Base-by-base conservation (phyloP, 208 protist species). In the Leishmania guyanensis region DNA sequence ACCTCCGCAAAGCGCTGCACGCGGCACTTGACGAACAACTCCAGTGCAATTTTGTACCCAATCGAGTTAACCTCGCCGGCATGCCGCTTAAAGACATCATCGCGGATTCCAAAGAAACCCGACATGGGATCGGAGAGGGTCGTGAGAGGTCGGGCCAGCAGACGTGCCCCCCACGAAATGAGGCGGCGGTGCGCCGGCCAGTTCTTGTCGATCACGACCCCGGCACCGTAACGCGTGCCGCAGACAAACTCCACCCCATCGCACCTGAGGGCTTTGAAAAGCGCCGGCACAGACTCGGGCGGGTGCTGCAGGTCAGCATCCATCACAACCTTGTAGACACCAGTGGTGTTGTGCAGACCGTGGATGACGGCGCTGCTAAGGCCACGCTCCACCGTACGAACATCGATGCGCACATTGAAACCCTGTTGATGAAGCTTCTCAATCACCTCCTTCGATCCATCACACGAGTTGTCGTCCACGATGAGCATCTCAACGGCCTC, bases 21-120 rank as follows among this genome's bases (percentile, higher is more conserved):
- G 53, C 85, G 68, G 75, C 91, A 95, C 91, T 98, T 98, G 51
- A 98, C 95, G 66, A 97, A 97, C 48, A 98, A 79, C 80, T 98
- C 95, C 43, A 98, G 86, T 2, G 94, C 97, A 80, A 98, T 98
- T 80, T 98, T 98, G 90, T 97, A 98, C 9, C 97, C 97, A 73
- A 98, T 96, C 26, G 97, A 90, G 81, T 91, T 97, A 66, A 98
- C 74, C 43, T 78, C 79, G 20, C 54, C 26, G 12, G 82, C 65
- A 33, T 91, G 93, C 20, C 79, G 76, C 78, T 83, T 71, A 83
- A 97, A 95, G 22, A 90, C 88, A 14, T 85, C 81, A 46, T 89
- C 87, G 17, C 92, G 93, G 14, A 98, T 60, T 20, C 89, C 93
- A 81, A 98, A 98, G 78, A 98, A 97, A 51, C 97, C 97, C 48